These are phyloP conservation scores for Vitis labrusca DNA, from an alignment of 164 flowering plant species.

Conservation along the genomic window DNA sequence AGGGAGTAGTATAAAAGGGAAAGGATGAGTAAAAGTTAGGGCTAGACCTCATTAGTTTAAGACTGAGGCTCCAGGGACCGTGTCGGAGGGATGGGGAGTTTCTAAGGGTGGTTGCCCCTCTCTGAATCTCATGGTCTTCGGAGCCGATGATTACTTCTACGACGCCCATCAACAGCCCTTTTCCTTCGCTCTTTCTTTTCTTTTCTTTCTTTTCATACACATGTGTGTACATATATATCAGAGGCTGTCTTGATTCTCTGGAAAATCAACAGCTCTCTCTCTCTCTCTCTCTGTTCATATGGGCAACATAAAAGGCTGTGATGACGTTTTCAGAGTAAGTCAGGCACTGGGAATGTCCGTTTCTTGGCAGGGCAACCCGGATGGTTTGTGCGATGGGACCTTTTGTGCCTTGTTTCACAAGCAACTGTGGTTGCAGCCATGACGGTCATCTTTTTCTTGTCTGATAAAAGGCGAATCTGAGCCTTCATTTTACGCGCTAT, in stretches of 20 bases:
- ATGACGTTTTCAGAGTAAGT: conserved; percentile 15
- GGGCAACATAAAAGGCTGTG: conserved; percentile 14
- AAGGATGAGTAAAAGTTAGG: neutral
- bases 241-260: neutral
- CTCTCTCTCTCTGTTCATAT: neutral
- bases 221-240: no score
- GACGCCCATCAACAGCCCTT: neutral
- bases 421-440: no score
- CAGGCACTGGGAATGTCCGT: conserved; percentile 5
- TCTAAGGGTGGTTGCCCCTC: conserved; percentile 9
- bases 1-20: no score
- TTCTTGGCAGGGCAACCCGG: conserved; percentile 23
- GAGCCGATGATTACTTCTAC: conserved; percentile 26
- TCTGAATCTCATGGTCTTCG: conserved; percentile 10
- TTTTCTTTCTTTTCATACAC: neutral
- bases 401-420: no score
- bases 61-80: conserved; percentile 30
- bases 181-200: conserved; percentile 1
- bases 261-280: neutral
- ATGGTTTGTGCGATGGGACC: neutral
- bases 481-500: no score
- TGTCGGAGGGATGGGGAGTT: neutral
- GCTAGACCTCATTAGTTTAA: conserved; percentile 32
- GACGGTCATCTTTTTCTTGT: no score
- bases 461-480: no score